Evolutionary conservation across 352 stramenopile species (phyloP).

Genomic region (Aphanomyces cochlioides): DNA sequence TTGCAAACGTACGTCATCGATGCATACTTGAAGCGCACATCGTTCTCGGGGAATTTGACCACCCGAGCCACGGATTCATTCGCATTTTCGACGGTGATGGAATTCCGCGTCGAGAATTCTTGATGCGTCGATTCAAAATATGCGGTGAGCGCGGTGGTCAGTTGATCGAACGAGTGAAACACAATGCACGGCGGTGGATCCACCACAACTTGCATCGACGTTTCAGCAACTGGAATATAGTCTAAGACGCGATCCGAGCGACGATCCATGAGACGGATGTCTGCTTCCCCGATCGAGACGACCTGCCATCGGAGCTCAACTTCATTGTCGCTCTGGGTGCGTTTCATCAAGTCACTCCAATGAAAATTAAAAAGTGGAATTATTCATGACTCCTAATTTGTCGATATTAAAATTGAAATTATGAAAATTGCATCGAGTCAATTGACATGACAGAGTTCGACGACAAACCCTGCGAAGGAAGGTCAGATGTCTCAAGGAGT

Average conservation of each 20-base stretch:
- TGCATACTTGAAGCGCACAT: constrained; percentile 27
- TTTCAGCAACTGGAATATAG: neutral
- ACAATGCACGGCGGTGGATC: constrained; percentile 24
- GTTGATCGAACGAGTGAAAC: constrained; percentile 29
- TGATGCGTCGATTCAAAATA: constrained; percentile 29
- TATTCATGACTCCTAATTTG: too few species aligned
- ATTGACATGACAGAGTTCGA: too few species aligned
- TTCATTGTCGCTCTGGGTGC: neutral
- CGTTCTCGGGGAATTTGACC: constrained; percentile 26
- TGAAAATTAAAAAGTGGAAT: neutral
- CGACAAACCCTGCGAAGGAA: too few species aligned
- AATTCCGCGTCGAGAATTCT: constrained; percentile 30
- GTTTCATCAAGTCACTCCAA: constrained; percentile 12
- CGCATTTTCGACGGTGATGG: constrained; percentile 21
- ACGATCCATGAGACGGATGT: constrained; percentile 21
- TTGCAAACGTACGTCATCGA: constrained; percentile 31
- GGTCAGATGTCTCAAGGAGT: too few species aligned
- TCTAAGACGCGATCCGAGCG: constrained; percentile 17
- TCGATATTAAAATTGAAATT: too few species aligned
- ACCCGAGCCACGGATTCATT: constrained; percentile 15
- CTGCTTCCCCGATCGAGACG: constrained; percentile 19
- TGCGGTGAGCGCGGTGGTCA: constrained; percentile 10
- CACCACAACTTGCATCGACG: constrained; percentile 8
- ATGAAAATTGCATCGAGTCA: too few species aligned
- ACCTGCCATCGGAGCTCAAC: constrained; percentile 15